Base-by-base conservation (phyloP, 2,329 filamentous ascomycete species). In the Exophiala dermatitidis region DNA sequence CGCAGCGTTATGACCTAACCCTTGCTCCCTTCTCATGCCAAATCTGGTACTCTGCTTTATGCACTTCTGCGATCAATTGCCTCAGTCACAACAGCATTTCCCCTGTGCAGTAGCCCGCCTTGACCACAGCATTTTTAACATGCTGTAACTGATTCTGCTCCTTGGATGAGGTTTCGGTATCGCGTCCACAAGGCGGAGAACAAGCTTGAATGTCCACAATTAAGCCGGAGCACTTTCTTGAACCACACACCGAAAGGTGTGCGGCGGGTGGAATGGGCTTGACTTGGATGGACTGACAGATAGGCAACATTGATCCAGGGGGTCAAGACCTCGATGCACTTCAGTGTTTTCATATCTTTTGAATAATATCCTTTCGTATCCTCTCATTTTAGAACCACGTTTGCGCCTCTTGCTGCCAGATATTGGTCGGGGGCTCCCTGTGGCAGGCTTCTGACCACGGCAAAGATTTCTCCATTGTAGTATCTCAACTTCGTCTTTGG, bases 151-250 rank as follows among this genome's bases (percentile, higher is more conserved):
- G 78, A 76, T 71, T 69, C 68, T 69, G 68, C 67, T 60, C 51
- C 69, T 41, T 72, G 67, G 78, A 78, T 88, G 84, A 84, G 77
- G 76, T 80, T 80, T 89, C 87, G 86, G 89, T 93, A 86, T 77
- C 78, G 79, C 79, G 83, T 86, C 81, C 78, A 71, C 70, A 71
- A 80, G 88, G 89, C 90, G 85, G 77, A 95, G 80, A 95, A 71
- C 69, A 81, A 80, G 70, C 52, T 67, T 86, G 88, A 36, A 41
- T 52, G 57, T 59, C 88, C 87, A 85, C 88, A 85, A 95, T 93
- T 95, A 95, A 96, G 90, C 90, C 90, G 90, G 90, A 95, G 90
- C 88, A 82, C 81, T 84, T 85, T 84, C 83, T 90, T 84, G 80
- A 88, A 84, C 82, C 79, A 82, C 78, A 77, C 76, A 74, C 81